Evolutionary conservation across 139 green algal genomes (phyloP).

Genomic region (Tetraselmis chui): DNA sequence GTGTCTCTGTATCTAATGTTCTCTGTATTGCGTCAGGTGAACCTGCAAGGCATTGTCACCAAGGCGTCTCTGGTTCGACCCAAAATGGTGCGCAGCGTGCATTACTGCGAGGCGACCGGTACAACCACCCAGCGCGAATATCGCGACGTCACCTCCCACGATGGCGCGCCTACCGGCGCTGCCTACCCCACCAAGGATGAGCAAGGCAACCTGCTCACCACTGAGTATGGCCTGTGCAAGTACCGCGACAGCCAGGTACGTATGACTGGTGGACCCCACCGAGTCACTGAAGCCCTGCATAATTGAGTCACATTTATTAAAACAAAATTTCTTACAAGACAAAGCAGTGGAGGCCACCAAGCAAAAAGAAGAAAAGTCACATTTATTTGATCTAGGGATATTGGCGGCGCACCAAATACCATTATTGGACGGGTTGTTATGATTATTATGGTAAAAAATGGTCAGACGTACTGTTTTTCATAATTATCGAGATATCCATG

Average conservation of each 20-base stretch:
- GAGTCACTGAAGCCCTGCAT: neutral
- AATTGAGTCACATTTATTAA: too few species aligned
- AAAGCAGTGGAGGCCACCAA: too few species aligned
- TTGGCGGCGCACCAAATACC: too few species aligned
- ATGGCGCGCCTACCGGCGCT: slow-evolving; percentile 54
- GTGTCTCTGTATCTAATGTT: too few species aligned
- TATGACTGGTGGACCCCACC: neutral
- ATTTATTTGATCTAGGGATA: too few species aligned
- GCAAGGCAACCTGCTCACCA: slow-evolving; percentile 78
- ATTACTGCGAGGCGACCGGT: slow-evolving; percentile 79
- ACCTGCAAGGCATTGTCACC: slow-evolving; percentile 94
- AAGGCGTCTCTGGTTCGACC: slow-evolving; percentile 80
- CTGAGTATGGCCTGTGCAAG: slow-evolving; percentile 89
- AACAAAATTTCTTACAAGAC: too few species aligned
- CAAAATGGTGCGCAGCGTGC: slow-evolving; percentile 81
- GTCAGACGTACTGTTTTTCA: too few species aligned
- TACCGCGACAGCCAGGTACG: slow-evolving; percentile 89
- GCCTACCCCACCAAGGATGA: slow-evolving; percentile 66
- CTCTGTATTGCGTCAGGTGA: too few species aligned
- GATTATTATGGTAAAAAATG: too few species aligned
- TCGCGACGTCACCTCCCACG: slow-evolving; percentile 78
- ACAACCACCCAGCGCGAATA: slow-evolving; percentile 73
- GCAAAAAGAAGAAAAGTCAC: too few species aligned
- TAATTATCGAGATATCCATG: too few species aligned
- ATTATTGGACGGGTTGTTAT: too few species aligned